These are phyloP conservation scores for Neurospora sp. DNA, from an alignment of 495 filamentous ascomycete species.

Conservation along the genomic window DNA sequence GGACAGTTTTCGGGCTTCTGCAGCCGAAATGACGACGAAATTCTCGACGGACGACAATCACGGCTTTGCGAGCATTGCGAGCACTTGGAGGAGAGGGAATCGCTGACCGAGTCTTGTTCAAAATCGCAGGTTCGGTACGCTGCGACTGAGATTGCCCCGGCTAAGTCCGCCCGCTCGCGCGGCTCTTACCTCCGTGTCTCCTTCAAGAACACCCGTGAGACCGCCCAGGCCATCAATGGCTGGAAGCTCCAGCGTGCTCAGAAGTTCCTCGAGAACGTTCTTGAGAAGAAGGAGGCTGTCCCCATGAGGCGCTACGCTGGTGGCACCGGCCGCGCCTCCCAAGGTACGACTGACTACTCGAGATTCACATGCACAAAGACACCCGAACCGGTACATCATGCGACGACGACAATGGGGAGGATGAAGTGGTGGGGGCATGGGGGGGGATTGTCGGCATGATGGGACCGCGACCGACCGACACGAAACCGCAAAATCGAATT, in stretches of 20 bases:
- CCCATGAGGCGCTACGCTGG: conserved; percentile 95
- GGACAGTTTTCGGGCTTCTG: not conserved
- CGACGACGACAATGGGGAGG: not conserved
- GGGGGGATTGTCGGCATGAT: not conserved
- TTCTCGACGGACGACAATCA: not conserved
- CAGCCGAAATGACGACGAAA: not conserved
- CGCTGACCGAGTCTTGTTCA: conserved; percentile 28
- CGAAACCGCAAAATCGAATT: not conserved
- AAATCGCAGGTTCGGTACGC: conserved; percentile 86
- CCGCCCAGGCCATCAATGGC: conserved; percentile 96
- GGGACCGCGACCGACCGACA: not conserved
- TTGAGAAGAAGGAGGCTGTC: conserved; percentile 88
- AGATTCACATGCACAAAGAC: not conserved
- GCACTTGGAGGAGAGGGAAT: not conserved
- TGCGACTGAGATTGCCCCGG: conserved; percentile 72
- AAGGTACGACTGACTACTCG: conserved; percentile 68
- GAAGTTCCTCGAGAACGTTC: conserved; percentile 92
- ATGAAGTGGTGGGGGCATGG: not conserved
- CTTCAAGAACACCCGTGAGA: conserved; percentile 99
- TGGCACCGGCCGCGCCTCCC: conserved; percentile 82
- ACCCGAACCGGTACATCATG: not conserved
- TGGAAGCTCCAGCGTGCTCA: conserved; percentile 95
- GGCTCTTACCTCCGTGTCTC: conserved; percentile 97
- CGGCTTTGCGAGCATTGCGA: not conserved
- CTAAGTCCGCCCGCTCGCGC: conserved; percentile 92